Conservation (phyloP, 148 eudicot species). For the Amaranthus cruentus region DNA sequence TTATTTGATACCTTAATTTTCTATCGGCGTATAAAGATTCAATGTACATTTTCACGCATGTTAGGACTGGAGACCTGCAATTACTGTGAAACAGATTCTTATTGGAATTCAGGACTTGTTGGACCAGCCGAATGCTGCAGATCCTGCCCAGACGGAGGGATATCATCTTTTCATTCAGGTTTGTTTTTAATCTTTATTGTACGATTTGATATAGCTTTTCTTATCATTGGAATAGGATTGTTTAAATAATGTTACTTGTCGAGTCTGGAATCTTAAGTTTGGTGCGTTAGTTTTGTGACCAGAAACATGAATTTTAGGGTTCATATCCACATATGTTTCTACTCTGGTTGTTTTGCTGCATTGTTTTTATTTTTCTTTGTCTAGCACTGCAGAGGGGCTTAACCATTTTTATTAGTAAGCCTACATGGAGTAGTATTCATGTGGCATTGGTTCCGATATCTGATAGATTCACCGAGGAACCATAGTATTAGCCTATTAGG, state of each 20-base stretch:
- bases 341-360: not conserved
- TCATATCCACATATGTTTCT: too few relatives aligned
- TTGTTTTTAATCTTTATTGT: not conserved
- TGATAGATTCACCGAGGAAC: not conserved
- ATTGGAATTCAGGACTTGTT: constrained; percentile 80
- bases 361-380: not conserved
- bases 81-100: constrained; percentile 82
- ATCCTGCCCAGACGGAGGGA: constrained; percentile 85
- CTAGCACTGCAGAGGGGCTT: not conserved
- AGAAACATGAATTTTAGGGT: not conserved
- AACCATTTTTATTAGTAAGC: not conserved
- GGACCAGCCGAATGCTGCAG: constrained; percentile 65
- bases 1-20: not conserved
- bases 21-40: not conserved
- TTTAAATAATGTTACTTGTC: not conserved
- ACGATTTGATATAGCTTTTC: not conserved
- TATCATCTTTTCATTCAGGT: constrained; percentile 78
- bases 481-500: not conserved
- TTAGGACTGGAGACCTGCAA: constrained; percentile 91
- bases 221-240: not conserved
- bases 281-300: not conserved
- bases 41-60: constrained; percentile 3
- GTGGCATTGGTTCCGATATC: not conserved
- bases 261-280: not conserved
- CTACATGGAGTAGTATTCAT: not conserved